These are phyloP conservation scores for Xylaria sp. DNA, from an alignment of 2,329 filamentous ascomycete genomes.

Conservation along the genomic window DNA sequence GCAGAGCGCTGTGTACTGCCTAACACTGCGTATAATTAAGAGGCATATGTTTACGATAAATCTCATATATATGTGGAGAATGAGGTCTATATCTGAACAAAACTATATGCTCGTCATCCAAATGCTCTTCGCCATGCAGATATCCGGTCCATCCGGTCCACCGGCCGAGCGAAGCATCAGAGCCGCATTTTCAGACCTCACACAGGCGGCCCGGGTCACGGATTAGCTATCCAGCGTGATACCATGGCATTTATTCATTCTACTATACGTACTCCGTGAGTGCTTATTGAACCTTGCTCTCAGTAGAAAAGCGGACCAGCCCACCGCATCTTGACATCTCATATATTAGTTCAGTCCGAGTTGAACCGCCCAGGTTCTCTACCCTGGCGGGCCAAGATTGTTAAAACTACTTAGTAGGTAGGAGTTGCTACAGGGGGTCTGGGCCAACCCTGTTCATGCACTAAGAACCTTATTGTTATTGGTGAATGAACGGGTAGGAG, in stretches of 20 bases:
- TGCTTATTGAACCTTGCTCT: background rate
- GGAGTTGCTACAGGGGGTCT: constrained; percentile 2
- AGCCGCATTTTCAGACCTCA: constrained; percentile 10
- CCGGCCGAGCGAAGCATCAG: background rate
- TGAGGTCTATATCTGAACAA: too few species aligned
- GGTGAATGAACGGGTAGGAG: constrained; percentile 29
- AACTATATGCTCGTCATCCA: too few species aligned
- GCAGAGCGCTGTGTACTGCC: too few species aligned
- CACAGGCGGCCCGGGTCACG: background rate
- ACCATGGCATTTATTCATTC: background rate
- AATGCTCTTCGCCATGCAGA: too few species aligned
- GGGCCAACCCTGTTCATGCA: background rate
- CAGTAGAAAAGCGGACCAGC: background rate
- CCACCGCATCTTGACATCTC: constrained; percentile 21
- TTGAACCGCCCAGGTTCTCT: background rate
- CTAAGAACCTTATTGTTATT: constrained; percentile 25
- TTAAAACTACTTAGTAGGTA: background rate
- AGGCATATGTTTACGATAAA: too few species aligned
- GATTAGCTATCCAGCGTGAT: background rate
- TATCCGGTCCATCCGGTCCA: background rate
- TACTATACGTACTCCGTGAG: too few species aligned
- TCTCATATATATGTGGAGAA: too few species aligned
- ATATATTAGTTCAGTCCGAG: background rate
- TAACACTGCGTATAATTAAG: too few species aligned
- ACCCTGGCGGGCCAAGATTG: constrained; percentile 17